These are phyloP conservation scores for Xylariaceae sp. DNA, from an alignment of 2,329 filamentous ascomycete genomes.

Conservation along the genomic window DNA sequence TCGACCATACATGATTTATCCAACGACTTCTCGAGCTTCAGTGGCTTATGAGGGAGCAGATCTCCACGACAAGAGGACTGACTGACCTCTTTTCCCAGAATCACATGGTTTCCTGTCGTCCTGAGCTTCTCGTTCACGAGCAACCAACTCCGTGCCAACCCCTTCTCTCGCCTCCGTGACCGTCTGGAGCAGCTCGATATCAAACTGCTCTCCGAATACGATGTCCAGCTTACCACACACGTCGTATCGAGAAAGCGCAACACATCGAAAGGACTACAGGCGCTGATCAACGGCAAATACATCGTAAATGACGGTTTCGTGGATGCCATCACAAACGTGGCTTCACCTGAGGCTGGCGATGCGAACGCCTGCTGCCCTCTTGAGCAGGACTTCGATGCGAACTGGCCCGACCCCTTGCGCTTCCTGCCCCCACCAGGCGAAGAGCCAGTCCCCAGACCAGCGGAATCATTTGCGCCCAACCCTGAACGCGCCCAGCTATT, in stretches of 20 bases:
- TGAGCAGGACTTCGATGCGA: slow-evolving; percentile 71
- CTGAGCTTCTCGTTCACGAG: slow-evolving; percentile 73
- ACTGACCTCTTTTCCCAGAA: slow-evolving; percentile 37
- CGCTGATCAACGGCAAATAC: slow-evolving; percentile 71
- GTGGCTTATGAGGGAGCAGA: background rate
- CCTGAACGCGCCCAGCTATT: slow-evolving; percentile 64
- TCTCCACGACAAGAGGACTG: background rate
- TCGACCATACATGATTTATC: background rate
- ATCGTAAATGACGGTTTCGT: slow-evolving; percentile 73
- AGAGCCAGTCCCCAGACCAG: slow-evolving; percentile 65
- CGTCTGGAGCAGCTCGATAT: slow-evolving; percentile 81
- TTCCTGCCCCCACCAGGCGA: slow-evolving; percentile 70
- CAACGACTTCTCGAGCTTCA: background rate
- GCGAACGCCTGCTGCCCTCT: slow-evolving; percentile 50
- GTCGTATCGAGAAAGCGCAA: slow-evolving; percentile 87
- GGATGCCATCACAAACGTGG: slow-evolving; percentile 61
- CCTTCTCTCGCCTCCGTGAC: slow-evolving; percentile 55
- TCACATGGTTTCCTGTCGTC: slow-evolving; percentile 76
- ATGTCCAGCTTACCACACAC: slow-evolving; percentile 70
- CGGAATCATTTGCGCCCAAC: slow-evolving; percentile 69
- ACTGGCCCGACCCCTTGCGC: slow-evolving; percentile 71
- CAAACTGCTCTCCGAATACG: slow-evolving; percentile 72
- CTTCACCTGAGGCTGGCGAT: slow-evolving; percentile 42
- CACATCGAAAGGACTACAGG: slow-evolving; percentile 79
- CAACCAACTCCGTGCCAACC: slow-evolving; percentile 63